Conservation (phyloP, 1,284 basidiomycete genomes). For the Boletus semigastroideus region DNA sequence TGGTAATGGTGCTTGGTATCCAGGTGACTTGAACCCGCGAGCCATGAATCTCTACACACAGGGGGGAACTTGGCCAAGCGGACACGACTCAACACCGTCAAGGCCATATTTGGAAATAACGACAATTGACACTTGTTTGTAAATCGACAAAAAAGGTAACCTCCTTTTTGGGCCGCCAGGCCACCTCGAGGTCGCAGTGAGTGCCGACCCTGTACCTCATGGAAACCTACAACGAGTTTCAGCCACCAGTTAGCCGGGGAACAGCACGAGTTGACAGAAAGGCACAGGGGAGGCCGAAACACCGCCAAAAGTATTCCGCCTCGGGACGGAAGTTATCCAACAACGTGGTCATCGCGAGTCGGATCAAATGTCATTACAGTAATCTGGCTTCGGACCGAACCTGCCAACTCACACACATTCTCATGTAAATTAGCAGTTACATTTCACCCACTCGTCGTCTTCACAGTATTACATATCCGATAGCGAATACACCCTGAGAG, state of each 20-base stretch:
- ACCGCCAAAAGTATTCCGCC: not conserved
- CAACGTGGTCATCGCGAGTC: not conserved
- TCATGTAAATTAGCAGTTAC: not conserved
- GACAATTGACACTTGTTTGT: conserved; percentile 17
- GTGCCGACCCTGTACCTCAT: no score
- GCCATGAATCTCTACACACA: conserved; percentile 35
- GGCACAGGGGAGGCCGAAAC: no score
- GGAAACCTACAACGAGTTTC: no score
- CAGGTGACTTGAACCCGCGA: conserved; percentile 38
- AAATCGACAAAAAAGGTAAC: conserved; percentile 15
- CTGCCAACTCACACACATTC: not conserved
- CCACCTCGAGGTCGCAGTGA: no score
- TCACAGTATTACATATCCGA: conserved; percentile 3
- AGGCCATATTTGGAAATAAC: conserved; percentile 19
- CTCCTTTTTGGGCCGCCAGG: not conserved
- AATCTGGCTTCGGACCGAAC: not conserved
- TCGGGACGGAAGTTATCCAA: conserved; percentile 2
- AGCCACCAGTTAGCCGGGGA: no score
- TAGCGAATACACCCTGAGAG: not conserved
- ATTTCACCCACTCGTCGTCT: conserved; percentile 7
- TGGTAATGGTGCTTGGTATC: conserved; percentile 45
- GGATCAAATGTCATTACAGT: conserved; percentile 11
- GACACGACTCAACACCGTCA: conserved; percentile 12
- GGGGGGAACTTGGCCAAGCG: conserved; percentile 10
- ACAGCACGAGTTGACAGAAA: not conserved